Base-by-base conservation (phyloP, 2,329 filamentous ascomycete species). In the Tetracladium maxilliforme region DNA sequence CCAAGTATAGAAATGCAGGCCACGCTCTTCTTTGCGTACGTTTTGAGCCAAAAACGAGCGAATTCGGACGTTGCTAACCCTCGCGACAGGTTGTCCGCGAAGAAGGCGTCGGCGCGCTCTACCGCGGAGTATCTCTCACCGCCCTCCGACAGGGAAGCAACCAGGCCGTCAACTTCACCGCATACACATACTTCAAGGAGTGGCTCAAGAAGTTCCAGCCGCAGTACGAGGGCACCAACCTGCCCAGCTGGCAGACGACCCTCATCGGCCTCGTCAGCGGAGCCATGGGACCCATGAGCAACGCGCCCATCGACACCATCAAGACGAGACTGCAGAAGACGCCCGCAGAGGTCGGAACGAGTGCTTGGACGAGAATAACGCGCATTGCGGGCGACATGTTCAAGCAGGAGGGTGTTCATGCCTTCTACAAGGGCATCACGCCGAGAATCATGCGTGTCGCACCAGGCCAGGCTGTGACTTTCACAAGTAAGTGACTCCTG, bases 351-450 rank as follows among this genome's bases (percentile, higher is more conserved):
- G 67, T 73, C 5, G 86, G 87, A 10, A 77, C 86, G 44, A 80
- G 73, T 23, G 87, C 90, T 9, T 52, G 92, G 39, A 66, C 69
- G 30, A 64, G 90, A 31, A 94, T 98, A 40, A 61, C 68, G 16
- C 49, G 55, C 20, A 98, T 98, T 40, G 74, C 81, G 25, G 64
- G 55, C 28, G 78, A 86, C 35, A 90, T 87, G 81, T 86, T 86
- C 58, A 80, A 72, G 74, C 81, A 92, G 58, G 90, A 98, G 56
- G 90, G 90, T 18, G 63, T 87, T 39, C 75, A 83, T 42, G 90
- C 90, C 23, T 98, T 98, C 57, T 98, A 93, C 64, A 95, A 95
- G 67, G 90, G 90, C 42, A 98, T 98, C 54, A 98, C 90, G 23
- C 90, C 90, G 6, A 71, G 90, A 41, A 80, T 98, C 39, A 95